Conservation (phyloP, 306 rosid species). For the Neltuma alba region DNA sequence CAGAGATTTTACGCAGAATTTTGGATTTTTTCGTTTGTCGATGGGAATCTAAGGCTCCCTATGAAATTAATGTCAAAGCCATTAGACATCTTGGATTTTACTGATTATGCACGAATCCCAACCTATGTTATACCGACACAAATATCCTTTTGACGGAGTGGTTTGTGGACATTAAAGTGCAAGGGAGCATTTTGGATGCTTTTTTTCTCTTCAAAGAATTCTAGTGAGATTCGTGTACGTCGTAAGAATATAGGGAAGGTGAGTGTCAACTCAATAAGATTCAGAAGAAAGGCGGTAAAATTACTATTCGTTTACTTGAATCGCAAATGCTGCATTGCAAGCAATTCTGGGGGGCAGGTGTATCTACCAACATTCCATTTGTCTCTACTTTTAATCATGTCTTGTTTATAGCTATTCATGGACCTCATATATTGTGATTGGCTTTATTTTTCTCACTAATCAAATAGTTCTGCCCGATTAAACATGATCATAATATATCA, state of each 20-base stretch:
- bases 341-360: slow-evolving; percentile 2
- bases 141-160: not conserved
- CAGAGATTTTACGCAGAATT: not conserved
- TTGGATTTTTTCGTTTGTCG: not conserved
- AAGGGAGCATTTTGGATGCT: not conserved
- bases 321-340: not conserved
- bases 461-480: not conserved
- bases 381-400: not conserved
- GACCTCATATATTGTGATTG: not conserved
- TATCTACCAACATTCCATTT: slow-evolving; percentile 8
- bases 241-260: no score
- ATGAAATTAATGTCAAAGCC: not conserved
- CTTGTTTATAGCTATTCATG: slow-evolving; percentile 7
- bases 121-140: not conserved
- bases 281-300: not conserved
- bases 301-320: not conserved
- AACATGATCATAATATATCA: slow-evolving; percentile 10
- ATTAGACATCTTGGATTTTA: not conserved
- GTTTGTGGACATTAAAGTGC: not conserved
- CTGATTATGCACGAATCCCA: not conserved
- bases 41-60: not conserved
- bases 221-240: not conserved
- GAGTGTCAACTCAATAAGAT: not conserved
- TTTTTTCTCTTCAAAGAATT: not conserved
- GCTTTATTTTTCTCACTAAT: slow-evolving; percentile 7